Evolutionary conservation across 192 early-diverging fungal genomes (phyloP), one percentile per base, ranked within the genome.

Genomic region (Linnemannia exigua): DNA sequence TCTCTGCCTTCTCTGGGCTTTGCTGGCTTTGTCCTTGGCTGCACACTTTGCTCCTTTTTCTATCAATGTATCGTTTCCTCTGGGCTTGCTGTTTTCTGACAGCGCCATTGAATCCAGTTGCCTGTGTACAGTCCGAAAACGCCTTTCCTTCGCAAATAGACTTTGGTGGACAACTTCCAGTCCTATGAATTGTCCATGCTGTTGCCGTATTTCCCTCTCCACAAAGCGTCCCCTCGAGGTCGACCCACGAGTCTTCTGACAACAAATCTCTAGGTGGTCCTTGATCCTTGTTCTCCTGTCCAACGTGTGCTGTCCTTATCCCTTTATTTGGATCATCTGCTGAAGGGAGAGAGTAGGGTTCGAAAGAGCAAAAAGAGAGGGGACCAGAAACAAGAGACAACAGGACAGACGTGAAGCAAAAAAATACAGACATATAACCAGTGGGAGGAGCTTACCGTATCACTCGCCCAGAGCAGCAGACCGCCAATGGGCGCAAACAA

Each of bases 401-500:
- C 54, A 66, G 71, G 61, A 77, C 46, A 61, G 12, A 36, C 3
- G 50, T 1, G 5, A 51, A 22, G 37, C 20, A 72, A 47, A 48
- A n/a, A 48, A 22, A 63, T 11, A 31, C 11, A 11, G 14, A 2
- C 28, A 63, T 14, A 14, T 12, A 31, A 15, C 8, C 28, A 35
- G 11, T 36, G 15, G 38, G 9, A 84, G n/a, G n/a, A 12, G 80
- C 89, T 72, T 91, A 96, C 96, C 31, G 91, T 93, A 54, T 96
- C 93, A 46, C 96, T 95, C 22, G 97, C 97, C 88, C 95, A 96
- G 71, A 97, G 91, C 9, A 99, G 92, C 68, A 96, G 92, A 47
- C 96, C 97, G 74, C 98, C 99, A 28, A 99, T 90, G 19, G 99
- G 98, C 37, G 99, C 95, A 90, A 99, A 99, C 46, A 99, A 89